phyloP scores from a whole-genome alignment of 345 rosid genomes.

The Eucalyptus viminalis region DNA sequence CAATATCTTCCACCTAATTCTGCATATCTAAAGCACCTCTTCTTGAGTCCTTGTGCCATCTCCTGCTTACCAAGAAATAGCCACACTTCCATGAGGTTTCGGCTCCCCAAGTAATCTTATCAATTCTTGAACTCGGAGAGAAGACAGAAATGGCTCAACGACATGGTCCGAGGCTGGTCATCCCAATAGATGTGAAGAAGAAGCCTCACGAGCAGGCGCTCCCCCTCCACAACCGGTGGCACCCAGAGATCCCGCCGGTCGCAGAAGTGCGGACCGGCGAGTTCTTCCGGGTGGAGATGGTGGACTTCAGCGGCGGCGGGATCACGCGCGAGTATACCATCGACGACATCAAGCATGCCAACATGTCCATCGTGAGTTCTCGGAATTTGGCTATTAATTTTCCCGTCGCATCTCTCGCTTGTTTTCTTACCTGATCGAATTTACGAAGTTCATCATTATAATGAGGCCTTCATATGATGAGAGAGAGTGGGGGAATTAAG shows the following conservation, averaged over 20 bases:
- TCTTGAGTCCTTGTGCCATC: not conserved
- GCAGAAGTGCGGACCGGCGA: slow-evolving; percentile 23
- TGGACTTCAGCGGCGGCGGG: slow-evolving; percentile 37
- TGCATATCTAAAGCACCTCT: not conserved
- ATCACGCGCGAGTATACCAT: slow-evolving; percentile 21
- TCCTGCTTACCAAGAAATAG: not conserved
- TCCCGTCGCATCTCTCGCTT: not conserved
- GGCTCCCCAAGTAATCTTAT: not conserved
- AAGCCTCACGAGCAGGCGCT: slow-evolving; percentile 49
- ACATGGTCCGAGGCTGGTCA: slow-evolving; percentile 33
- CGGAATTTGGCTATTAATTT: not conserved
- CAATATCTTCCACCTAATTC: not conserved
- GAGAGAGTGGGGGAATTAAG: not conserved
- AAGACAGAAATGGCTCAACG: slow-evolving; percentile 40
- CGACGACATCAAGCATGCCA: slow-evolving; percentile 34
- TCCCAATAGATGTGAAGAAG: slow-evolving; percentile 57
- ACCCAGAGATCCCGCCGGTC: slow-evolving; percentile 54
- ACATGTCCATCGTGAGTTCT: slow-evolving; percentile 25
- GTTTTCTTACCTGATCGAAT: not conserved
- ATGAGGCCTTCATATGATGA: not conserved
- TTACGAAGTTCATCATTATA: not conserved
- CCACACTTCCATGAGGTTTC: not conserved
- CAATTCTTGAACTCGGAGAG: not conserved
- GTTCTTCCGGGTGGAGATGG: slow-evolving; percentile 51
- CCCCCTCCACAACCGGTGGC: slow-evolving; percentile 76